Evolutionary conservation across 768 basidiomycete genomes (phyloP).

Genomic region (Psilocybe sp.): DNA sequence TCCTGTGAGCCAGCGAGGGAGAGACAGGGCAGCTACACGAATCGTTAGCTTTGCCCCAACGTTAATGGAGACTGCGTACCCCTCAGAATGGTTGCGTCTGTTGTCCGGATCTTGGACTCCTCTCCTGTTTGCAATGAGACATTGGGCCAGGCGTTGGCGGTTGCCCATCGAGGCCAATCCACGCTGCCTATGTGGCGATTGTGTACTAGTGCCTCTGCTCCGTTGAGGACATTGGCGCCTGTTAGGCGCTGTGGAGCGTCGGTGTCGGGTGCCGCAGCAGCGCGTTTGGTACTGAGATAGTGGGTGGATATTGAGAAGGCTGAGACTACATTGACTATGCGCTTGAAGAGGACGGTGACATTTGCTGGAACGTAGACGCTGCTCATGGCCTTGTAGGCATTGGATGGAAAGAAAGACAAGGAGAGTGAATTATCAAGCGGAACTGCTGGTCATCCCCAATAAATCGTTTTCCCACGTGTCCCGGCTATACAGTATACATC

Average conservation of each 20-base stretch:
- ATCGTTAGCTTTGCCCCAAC: background rate
- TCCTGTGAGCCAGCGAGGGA: background rate
- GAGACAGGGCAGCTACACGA: too few relatives aligned
- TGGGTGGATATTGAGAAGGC: conserved; percentile 69
- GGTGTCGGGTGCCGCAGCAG: background rate
- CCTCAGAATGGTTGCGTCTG: too few relatives aligned
- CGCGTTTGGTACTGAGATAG: conserved; percentile 35
- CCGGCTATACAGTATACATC: too few relatives aligned
- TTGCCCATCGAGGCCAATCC: conserved; percentile 27
- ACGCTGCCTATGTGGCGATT: conserved; percentile 1
- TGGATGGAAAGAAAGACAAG: conserved; percentile 8
- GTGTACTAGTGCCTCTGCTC: too few relatives aligned
- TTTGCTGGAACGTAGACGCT: conserved; percentile 53
- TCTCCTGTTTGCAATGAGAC: too few relatives aligned
- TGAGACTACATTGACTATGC: conserved; percentile 67
- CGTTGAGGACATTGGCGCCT: background rate
- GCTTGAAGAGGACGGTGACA: conserved; percentile 57
- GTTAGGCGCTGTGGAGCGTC: background rate
- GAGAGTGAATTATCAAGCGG: background rate
- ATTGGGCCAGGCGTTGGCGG: too few relatives aligned
- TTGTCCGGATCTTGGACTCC: too few relatives aligned
- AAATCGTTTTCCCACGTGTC: background rate
- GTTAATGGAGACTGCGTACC: background rate
- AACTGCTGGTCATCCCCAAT: background rate
- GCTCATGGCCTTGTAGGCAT: conserved; percentile 29